Conservation (phyloP, 1,139 yeast genomes). For the Protomyces gravidus region DNA sequence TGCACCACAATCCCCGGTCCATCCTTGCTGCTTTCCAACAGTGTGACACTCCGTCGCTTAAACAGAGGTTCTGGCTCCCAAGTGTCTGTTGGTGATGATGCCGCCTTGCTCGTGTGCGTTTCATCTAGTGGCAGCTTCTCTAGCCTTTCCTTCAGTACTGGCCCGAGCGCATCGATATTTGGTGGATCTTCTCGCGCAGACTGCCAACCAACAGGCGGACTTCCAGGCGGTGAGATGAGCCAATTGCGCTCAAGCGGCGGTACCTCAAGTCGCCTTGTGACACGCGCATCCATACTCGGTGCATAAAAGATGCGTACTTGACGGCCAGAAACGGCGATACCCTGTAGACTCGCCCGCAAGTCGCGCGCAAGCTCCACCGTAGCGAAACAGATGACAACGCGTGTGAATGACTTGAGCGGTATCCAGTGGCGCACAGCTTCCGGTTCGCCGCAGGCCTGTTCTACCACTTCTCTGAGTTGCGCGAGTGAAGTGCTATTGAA, state of each 20-base stretch:
- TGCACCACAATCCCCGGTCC: not conserved
- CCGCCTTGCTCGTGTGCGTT: not conserved
- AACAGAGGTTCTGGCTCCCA: not conserved
- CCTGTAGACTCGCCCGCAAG: conserved; percentile 33
- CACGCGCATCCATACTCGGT: conserved; percentile 2
- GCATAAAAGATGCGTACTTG: conserved; percentile 30
- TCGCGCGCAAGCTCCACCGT: conserved; percentile 37
- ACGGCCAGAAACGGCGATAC: not conserved
- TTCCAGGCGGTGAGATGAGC: conserved; percentile 47
- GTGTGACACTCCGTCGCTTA: not conserved
- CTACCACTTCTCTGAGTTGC: not conserved
- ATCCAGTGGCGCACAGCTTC: conserved; percentile 37
- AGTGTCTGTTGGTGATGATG: not conserved
- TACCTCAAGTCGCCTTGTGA: conserved; percentile 36
- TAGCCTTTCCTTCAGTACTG: conserved; percentile 42
- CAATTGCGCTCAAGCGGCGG: conserved; percentile 45
- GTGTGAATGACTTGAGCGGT: conserved; percentile 41
- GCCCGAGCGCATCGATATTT: conserved; percentile 29
- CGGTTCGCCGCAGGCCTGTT: not conserved
- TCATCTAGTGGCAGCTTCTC: not conserved
- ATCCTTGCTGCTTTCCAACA: not conserved
- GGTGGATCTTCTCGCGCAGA: conserved; percentile 43
- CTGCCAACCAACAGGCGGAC: conserved; percentile 47
- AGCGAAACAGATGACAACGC: conserved; percentile 42
- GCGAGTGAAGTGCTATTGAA: not conserved